Evolutionary conservation across 1,284 basidiomycete genomes (phyloP), one percentile per base, ranked within the genome.

Genomic region (Ceratobasidium sp.): DNA sequence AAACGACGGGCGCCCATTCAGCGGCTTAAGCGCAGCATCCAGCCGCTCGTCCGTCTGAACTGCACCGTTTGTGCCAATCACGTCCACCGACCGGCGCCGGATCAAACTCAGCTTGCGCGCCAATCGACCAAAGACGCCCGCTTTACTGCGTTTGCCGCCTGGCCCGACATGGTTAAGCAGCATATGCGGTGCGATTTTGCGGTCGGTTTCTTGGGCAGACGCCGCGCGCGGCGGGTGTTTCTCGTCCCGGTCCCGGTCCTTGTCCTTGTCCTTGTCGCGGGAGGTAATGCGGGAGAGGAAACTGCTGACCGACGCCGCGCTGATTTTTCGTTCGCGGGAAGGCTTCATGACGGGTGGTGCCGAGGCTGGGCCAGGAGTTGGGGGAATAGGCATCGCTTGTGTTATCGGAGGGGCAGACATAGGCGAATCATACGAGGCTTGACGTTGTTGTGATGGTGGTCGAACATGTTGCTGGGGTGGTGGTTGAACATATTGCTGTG

Each of bases 81-180:
- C 69, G n/a, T 73, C 69, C n/a, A 61, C 58, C 56, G 69, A 73
- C 56, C 69, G 43, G 1, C 69, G 41, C 7, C 58, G 58, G 46
- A 73, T 73, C 51, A 73, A 56, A 62, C 69, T 73, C 58, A 73
- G 37, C 48, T 73, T 73, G 58, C 69, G 69, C 34, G 69, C 69
- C n/a, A 73, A 9, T 2, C 69, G 69, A 8, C 58, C 58, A 41
- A 73, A 73, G 34, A 73, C 24, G 34, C 59, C 46, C 31, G 49
- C 34, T 39, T 73, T 61, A 24, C 27, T 56, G 22, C 59, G 58
- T 66, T 66, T 66, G 4, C 64, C 64, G n/a, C 64, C 62, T 13
- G 62, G 62, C 16, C 62, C 62, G 9, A 73, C 69, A 29, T 73
- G 69, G 58, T 73, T 73, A 2, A 73, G 48, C 8, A 73, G 19